phyloP scores from a whole-genome alignment of 2,329 filamentous ascomycete species.

The Pleurostoma richardsiae region DNA sequence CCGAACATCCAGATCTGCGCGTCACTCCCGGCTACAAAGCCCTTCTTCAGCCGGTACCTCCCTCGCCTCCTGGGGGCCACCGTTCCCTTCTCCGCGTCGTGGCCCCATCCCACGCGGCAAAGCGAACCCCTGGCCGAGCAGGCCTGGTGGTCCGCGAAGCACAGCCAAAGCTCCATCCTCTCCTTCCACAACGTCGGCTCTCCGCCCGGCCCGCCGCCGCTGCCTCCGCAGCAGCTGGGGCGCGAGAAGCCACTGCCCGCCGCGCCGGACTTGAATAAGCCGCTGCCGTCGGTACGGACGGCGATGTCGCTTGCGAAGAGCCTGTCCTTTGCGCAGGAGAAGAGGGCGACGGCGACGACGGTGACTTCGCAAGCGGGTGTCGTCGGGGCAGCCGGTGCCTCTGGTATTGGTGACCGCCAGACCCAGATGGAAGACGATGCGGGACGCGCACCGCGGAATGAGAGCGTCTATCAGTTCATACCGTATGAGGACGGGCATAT shows the following conservation, averaged over 20 bases:
- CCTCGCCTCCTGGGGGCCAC: slow-evolving; percentile 18
- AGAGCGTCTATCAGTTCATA: slow-evolving; percentile 10
- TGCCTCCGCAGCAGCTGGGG: too few species aligned
- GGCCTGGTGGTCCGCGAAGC: slow-evolving; percentile 3
- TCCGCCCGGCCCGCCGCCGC: not conserved
- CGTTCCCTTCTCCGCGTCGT: not conserved
- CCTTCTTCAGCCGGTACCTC: slow-evolving; percentile 33
- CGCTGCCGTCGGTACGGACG: slow-evolving; percentile 15
- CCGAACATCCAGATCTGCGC: slow-evolving; percentile 33
- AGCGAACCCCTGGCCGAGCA: slow-evolving; percentile 1
- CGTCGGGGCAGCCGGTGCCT: too few species aligned
- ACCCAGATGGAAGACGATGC: not conserved
- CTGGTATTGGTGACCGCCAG: too few species aligned
- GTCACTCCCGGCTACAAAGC: slow-evolving; percentile 37
- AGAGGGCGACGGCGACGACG: not conserved
- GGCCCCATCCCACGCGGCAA: not conserved
- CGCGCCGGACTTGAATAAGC: slow-evolving; percentile 19
- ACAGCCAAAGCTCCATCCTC: slow-evolving; percentile 1
- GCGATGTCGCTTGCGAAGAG: not conserved
- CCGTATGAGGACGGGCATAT: slow-evolving; percentile 12
- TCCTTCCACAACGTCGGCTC: slow-evolving; percentile 2
- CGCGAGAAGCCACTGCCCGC: not conserved
- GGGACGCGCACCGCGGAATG: not conserved
- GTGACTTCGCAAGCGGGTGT: too few species aligned
- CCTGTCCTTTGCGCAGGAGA: not conserved